Evolutionary conservation across 345 rosid genomes (phyloP).

Genomic region (Carallia brachiata): DNA sequence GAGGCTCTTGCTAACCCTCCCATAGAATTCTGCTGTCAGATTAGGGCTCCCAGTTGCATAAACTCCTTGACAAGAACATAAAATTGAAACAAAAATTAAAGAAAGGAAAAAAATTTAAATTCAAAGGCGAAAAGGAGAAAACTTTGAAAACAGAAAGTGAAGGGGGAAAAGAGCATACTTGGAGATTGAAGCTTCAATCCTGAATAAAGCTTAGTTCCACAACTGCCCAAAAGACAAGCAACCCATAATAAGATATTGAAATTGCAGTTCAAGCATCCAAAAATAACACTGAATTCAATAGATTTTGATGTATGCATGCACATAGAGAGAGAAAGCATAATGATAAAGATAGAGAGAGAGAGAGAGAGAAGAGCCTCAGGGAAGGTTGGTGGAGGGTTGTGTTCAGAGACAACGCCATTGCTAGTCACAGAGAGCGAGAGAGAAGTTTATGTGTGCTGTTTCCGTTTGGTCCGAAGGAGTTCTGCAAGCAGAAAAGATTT

Average conservation of each 20-base stretch:
- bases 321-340: neutral
- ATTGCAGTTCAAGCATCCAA: conserved; percentile 13
- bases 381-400: conserved; percentile 51
- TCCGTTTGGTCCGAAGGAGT: too few species aligned
- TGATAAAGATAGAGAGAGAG: neutral
- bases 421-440: neutral
- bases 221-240: conserved; percentile 41
- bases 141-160: neutral
- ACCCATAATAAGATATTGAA: neutral
- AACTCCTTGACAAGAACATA: conserved; percentile 28
- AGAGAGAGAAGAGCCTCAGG: conserved; percentile 41
- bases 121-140: too few species aligned
- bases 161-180: conserved; percentile 36
- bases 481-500: too few species aligned
- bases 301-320: neutral
- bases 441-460: too few species aligned
- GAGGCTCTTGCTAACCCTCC: conserved; percentile 64
- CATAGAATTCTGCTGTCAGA: conserved; percentile 62
- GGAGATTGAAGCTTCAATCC: conserved; percentile 73
- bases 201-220: conserved; percentile 61
- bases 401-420: conserved; percentile 60
- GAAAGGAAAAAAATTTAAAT: conserved; percentile 6
- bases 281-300: neutral
- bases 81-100: neutral
- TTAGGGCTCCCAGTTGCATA: conserved; percentile 53